Evolutionary conservation across 306 rosid genomes (phyloP).

Genomic region (Prunus davidiana): DNA sequence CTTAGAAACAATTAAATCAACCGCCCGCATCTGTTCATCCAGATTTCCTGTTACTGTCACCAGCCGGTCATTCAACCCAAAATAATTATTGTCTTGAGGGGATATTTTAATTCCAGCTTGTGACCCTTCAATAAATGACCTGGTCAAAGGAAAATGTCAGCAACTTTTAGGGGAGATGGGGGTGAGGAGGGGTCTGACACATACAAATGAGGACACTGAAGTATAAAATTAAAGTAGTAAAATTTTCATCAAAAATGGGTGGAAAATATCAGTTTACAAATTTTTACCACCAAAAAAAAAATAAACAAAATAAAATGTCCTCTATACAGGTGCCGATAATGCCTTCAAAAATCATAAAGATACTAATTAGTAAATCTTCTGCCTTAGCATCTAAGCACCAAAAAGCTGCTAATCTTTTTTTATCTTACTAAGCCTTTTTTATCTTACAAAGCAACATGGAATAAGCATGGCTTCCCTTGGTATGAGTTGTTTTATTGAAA

Average conservation of each 20-base stretch:
- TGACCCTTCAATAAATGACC: conserved; percentile 97
- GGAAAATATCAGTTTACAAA: not conserved
- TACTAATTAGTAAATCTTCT: not conserved
- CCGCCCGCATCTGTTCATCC: conserved; percentile 91
- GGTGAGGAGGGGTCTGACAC: not conserved
- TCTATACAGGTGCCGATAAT: not conserved
- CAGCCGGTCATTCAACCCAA: conserved; percentile 89
- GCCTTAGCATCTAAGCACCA: not conserved
- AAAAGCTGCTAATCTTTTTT: not conserved
- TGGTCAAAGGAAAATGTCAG: conserved; percentile 39
- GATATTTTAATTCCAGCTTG: conserved; percentile 99
- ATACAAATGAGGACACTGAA: conserved; percentile 18
- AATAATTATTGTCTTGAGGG: conserved; percentile 94
- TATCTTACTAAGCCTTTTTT: too few species aligned
- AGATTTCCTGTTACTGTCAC: conserved; percentile 88
- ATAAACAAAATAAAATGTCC: not conserved
- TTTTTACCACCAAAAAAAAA: not conserved
- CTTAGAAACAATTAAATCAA: conserved; percentile 86
- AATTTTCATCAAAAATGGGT: not conserved
- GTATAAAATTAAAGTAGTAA: not conserved
- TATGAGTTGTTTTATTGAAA: not conserved
- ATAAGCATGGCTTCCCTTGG: not conserved
- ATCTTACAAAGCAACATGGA: not conserved
- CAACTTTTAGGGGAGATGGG: not conserved
- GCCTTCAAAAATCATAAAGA: not conserved